Evolutionary conservation across 2,329 filamentous ascomycete species (phyloP), one percentile per base, ranked within the genome.

Genomic region (Aspergillus spinulosporus): DNA sequence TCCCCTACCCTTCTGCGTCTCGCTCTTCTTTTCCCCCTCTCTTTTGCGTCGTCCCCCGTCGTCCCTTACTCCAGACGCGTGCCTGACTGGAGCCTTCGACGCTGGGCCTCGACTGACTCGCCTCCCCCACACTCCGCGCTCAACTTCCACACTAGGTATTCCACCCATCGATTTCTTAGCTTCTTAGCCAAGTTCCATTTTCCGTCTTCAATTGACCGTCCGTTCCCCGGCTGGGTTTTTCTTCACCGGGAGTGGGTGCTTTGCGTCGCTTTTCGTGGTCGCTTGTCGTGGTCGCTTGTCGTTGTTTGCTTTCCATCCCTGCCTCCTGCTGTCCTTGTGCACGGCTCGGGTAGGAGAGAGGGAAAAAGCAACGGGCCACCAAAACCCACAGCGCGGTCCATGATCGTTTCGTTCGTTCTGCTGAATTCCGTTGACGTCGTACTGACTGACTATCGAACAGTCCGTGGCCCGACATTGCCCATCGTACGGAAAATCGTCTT

Each of bases 61-160:
- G 49, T 14, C 43, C 45, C 55, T 44, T 43, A 47, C 44, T 57
- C 49, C 40, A 51, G 56, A 45, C 49, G 57, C 53, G 61, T 68
- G 49, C 67, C 67, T 66, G 66, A 64, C 66, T 66, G 67, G 61
- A 62, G 61, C 68, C 65, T 67, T 21, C 68, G 66, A 67, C 64
- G 62, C 57, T 61, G 61, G 62, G 56, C 56, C 51, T 50, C 51
- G 36, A 52, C 61, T 63, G 62, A 51, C 56, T 61, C 49, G 52
- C 63, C 61, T 71, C 66, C 69, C 68, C 69, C 70, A 71, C 69
- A 72, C 69, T 70, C 67, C 66, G 66, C 68, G 61, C 61, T 62
- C 58, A 59, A 44, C 49, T 45, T 2, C 49, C 49, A 45, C 15
- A 26, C 60, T 59, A 56, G 52, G 53, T 54, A 54, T 45, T 37